phyloP scores from a whole-genome alignment of 768 basidiomycete genomes.

The Grammothele lineata region DNA sequence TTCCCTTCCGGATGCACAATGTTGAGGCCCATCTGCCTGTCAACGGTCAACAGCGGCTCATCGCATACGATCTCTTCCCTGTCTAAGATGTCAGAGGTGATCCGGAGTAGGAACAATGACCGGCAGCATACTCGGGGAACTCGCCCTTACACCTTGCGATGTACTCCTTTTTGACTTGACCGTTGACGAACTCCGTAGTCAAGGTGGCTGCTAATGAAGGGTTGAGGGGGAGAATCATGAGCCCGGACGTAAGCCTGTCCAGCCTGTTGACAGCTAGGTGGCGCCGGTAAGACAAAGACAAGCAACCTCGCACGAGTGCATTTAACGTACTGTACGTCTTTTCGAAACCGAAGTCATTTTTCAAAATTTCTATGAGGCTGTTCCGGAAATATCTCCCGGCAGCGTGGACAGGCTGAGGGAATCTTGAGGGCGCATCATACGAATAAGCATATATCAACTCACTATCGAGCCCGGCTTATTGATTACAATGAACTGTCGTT shows the following conservation, averaged over 20 bases:
- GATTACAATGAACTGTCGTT: constrained; percentile 84
- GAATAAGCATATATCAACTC: constrained; percentile 32
- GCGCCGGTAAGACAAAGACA: no score
- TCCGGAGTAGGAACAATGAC: no score
- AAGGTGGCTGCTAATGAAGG: constrained; percentile 63
- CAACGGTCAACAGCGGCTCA: constrained; percentile 84
- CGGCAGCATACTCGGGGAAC: constrained; percentile 85
- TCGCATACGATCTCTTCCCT: constrained; percentile 84
- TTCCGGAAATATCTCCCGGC: constrained; percentile 89
- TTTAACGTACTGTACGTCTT: constrained; percentile 79
- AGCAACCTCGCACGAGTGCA: no score
- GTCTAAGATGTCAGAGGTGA: not conserved
- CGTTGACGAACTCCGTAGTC: constrained; percentile 76
- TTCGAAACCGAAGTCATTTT: constrained; percentile 75
- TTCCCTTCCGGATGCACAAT: constrained; percentile 95
- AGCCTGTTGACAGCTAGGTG: constrained; percentile 83
- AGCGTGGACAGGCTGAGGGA: constrained; percentile 79
- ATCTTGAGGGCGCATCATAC: no score
- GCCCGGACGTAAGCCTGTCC: constrained; percentile 89
- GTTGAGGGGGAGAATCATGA: constrained; percentile 89
- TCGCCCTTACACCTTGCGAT: constrained; percentile 81
- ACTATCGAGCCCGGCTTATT: constrained; percentile 98
- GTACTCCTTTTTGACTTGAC: constrained; percentile 87
- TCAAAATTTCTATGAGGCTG: constrained; percentile 82
- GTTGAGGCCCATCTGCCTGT: constrained; percentile 95